These are phyloP conservation scores for Ligustrum vulgare DNA, from an alignment of 257 asterid species.

Conservation along the genomic window DNA sequence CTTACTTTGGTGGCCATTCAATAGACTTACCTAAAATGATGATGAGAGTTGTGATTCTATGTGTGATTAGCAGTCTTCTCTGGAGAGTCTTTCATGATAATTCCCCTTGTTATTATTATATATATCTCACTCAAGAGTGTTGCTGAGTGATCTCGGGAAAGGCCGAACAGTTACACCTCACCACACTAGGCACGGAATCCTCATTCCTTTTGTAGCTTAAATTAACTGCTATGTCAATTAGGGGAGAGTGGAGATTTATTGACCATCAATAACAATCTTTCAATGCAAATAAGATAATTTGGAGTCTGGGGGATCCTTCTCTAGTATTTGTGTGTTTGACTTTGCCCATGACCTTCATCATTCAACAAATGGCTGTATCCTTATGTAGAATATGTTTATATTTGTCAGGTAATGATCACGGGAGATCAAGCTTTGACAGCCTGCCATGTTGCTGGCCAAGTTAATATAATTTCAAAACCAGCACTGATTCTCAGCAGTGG, in stretches of 20 bases:
- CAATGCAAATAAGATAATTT: background rate
- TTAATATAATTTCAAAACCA: slow-evolving; percentile 84
- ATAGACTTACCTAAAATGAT: background rate
- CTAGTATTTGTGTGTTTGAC: background rate
- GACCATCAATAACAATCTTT: background rate
- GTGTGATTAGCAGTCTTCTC: background rate
- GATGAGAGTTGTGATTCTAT: background rate
- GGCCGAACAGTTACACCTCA: background rate
- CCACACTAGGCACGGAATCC: background rate
- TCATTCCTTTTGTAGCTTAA: background rate
- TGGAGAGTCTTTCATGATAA: background rate
- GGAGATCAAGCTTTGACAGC: slow-evolving; percentile 99
- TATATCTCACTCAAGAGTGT: background rate
- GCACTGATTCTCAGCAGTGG: slow-evolving; percentile 69
- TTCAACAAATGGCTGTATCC: background rate
- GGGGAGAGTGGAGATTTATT: background rate
- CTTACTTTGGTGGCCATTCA: background rate
- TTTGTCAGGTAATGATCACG: slow-evolving; percentile 88
- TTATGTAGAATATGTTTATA: background rate
- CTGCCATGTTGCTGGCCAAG: slow-evolving; percentile 97
- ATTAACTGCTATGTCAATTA: background rate
- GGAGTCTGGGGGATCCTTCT: background rate
- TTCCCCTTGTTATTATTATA: background rate
- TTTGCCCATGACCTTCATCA: background rate
- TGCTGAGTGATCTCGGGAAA: background rate